Evolutionary conservation across 192 early-diverging fungal genomes (phyloP), one percentile per base, ranked within the genome.

Genomic region (Rhizophagus clarus): DNA sequence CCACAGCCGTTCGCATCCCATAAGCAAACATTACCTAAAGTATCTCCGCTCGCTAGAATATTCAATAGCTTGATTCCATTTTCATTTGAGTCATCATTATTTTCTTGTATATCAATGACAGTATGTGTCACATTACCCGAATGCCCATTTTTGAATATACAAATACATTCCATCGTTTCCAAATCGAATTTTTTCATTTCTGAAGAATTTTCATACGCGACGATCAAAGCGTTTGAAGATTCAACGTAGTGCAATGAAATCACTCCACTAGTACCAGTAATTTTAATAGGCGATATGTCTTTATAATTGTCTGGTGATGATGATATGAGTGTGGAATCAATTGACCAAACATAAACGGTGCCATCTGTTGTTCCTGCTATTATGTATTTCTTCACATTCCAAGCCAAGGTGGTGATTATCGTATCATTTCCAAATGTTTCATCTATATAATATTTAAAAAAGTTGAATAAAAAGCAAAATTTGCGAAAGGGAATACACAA

Each of bases 41-140:
- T 75, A 66, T 90, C 89, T 20, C 89, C 89, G n/a, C 86, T 85
- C 2, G 75, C 87, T n/a, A 88, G 49, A 24, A 88, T 61, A 24
- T 42, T 56, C 40, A 14, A 20, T 60, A 20, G 17, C 6, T 56
- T 56, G 20, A 56, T 56, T 6, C 51, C 51, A 56, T 22, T 7
- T 22, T 56, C 51, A 56, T 22, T 56, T 56, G 51, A 22, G 17
- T 0, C 5, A 20, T 17, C 17, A 17, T 5, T 22, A 56, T 56
- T 22, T 56, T 56, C 20, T 2, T 79, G 78, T 29, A 69, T 79
- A 69, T 86, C 85, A 75, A 74, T 80, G 40, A 62, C 29, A 17
- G 82, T 77, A 40, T 75, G 76, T 24, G 79, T 82, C 28, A 86
- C 72, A 14, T 67, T 71, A 22, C 62, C 82, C 0, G 34, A 51